A percentile compares a stretch with the other conserved stretches of the same genome.
Evolutionary conservation across 2,329 filamentous ascomycete genomes (phyloP).

Genomic region (Proliferodiscus dingleyae): DNA sequence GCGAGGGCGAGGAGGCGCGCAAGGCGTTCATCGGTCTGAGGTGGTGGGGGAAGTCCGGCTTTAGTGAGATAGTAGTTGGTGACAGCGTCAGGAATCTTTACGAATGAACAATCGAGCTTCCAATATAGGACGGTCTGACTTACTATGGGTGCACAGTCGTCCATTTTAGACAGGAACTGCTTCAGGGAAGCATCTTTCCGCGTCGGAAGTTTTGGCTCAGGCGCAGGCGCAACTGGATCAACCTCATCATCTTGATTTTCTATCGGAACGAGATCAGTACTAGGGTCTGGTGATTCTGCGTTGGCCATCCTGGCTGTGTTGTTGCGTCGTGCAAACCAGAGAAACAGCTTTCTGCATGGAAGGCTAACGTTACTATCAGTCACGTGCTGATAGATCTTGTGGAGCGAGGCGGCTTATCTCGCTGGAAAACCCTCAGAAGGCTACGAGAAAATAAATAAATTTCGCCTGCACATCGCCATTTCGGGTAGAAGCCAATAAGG

Average conservation of each 20-base stretch:
- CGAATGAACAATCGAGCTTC: constrained; percentile 9
- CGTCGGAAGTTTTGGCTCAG: constrained; percentile 63
- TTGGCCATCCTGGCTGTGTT: constrained; percentile 28
- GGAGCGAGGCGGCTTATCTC: constrained; percentile 10
- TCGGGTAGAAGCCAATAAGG: constrained; percentile 26
- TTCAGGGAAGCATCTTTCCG: constrained; percentile 90
- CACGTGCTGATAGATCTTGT: constrained; percentile 19
- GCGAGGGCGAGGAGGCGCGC: constrained; percentile 91
- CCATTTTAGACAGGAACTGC: constrained; percentile 94
- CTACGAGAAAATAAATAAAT: too few species aligned
- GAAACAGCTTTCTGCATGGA: background rate
- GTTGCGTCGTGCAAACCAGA: too few species aligned
- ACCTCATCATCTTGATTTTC: constrained; percentile 27
- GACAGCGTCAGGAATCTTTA: constrained; percentile 90
- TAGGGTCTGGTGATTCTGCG: constrained; percentile 30
- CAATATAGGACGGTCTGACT: constrained; percentile 31
- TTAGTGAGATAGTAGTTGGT: constrained; percentile 98
- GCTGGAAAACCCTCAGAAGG: background rate
- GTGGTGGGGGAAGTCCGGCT: constrained; percentile 87
- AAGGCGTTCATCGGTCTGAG: constrained; percentile 83
- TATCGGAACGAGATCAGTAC: constrained; percentile 28
- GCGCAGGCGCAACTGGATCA: constrained; percentile 43
- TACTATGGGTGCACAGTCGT: constrained; percentile 96
- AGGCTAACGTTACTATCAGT: background rate
- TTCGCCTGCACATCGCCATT: too few species aligned